Percentiles rank a stretch among this genome's conserved stretches.
Evolutionary conservation across 345 rosid genomes (phyloP).

Genomic region (Eucalyptus regnans): DNA sequence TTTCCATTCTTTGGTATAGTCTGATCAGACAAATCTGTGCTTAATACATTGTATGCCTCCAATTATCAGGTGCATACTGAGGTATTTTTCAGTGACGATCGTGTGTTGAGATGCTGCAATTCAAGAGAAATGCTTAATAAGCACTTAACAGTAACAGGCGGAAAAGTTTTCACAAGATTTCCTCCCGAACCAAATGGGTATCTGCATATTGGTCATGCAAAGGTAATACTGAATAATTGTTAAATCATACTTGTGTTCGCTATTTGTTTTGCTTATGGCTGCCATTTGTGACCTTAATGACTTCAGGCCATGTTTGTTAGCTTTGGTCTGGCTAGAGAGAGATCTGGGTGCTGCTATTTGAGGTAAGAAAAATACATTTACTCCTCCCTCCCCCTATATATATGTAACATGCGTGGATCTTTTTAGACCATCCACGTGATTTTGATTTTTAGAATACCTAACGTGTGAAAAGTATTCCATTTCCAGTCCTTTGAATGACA

Average conservation of each 20-base stretch:
- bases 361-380: constrained; percentile 24
- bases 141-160: constrained; percentile 67
- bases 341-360: constrained; percentile 81
- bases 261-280: background rate
- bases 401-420: background rate
- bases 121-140: constrained; percentile 66
- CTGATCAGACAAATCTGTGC: background rate
- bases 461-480: background rate
- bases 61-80: constrained; percentile 73
- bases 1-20: background rate
- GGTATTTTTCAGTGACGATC: constrained; percentile 61
- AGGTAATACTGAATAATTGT: constrained; percentile 30
- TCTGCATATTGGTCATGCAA: constrained; percentile 98
- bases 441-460: background rate
- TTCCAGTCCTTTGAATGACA: background rate
- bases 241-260: background rate
- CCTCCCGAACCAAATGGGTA: constrained; percentile 99
- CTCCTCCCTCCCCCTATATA: background rate
- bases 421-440: background rate
- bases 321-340: constrained; percentile 94
- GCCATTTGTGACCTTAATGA: background rate
- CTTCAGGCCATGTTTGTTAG: constrained; percentile 92
- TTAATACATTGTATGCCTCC: background rate
- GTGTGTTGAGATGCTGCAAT: constrained; percentile 81
- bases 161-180: constrained; percentile 74